These are phyloP conservation scores for Phytophthora rubi DNA, from an alignment of 352 stramenopile species.

Conservation along the genomic window DNA sequence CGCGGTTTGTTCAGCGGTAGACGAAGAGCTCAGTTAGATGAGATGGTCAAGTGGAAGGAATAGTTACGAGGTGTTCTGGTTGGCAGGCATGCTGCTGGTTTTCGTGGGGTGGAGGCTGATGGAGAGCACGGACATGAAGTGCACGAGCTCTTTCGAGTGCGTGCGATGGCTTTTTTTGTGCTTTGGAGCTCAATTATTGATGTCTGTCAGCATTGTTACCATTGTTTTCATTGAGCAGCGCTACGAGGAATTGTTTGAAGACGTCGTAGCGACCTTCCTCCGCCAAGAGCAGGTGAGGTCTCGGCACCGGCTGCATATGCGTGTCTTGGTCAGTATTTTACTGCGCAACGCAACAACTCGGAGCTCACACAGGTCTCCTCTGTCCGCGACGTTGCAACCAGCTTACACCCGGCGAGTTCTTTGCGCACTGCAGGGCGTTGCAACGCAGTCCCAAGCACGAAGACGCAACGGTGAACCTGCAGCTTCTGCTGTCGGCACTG, in stretches of 20 bases:
- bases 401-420: conserved; percentile 56
- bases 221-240: conserved; percentile 27
- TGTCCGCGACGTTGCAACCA: conserved; percentile 12
- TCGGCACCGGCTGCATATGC: too few relatives aligned
- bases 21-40: neutral
- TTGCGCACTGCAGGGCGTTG: conserved; percentile 51
- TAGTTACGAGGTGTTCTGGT: neutral
- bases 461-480: conserved; percentile 49
- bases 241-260: conserved; percentile 64
- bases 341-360: conserved; percentile 8
- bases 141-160: conserved; percentile 53
- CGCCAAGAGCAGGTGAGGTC: conserved; percentile 35
- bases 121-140: conserved; percentile 52
- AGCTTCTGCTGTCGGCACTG: conserved; percentile 56
- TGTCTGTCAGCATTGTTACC: neutral
- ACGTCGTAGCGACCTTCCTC: conserved; percentile 50
- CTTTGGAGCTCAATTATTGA: neutral
- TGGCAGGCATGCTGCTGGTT: conserved; percentile 42
- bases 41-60: neutral
- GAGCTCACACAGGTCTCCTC: conserved; percentile 5
- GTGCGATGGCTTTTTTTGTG: neutral
- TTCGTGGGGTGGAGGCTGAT: conserved; percentile 38
- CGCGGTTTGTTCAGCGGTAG: conserved; percentile 31
- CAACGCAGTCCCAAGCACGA: conserved; percentile 39
- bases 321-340: neutral